Evolutionary conservation across 495 filamentous ascomycete genomes (phyloP), one percentile per base, ranked within the genome.

Genomic region (Aspergillus sparsus): DNA sequence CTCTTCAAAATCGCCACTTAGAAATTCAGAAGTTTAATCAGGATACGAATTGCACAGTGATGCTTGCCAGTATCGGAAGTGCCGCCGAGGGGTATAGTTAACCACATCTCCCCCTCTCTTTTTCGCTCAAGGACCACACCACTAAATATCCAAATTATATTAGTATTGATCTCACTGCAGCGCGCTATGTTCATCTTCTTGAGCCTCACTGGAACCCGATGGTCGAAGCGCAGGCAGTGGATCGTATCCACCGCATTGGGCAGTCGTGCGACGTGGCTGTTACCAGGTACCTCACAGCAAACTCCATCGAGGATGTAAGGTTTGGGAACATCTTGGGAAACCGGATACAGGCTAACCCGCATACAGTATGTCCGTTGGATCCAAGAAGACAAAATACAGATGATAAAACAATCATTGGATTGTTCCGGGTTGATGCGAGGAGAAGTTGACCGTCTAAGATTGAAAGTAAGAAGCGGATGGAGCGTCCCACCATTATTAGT

Each of bases 21-120:
- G 49, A 27, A 37, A 53, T 53, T 13, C 6, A 36, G 16, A 53
- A 13, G 12, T 53, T 53, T 16, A 18, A 6, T 53, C 5, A 37
- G 9, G 49, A 53, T 37, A 6, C 5, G 6, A 2, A 5, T 32
- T 53, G 49, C 27, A 53, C 49, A 34, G 33, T 53, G n/a, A 53
- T 53, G 49, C 31, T 53, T 34, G 49, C 49, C 6, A 53, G 49
- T 53, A 53, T 53, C 15, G 49, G 49, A 12, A 53, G 49, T 32
- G 49, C 49, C 9, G 49, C 49, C 6, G 49, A 53, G 36, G 49
- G 49, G 49, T 53, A 15, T 12, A 31, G 7, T n/a, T n/a, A n/a
- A n/a, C n/a, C n/a, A 36, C 4, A 41, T 41, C 8, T 7, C 37
- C 37, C 7, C 10, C 10, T 11, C n/a, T 2, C 36, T 33, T 35